A percentile compares a stretch with the other conserved stretches of the same genome.
Evolutionary conservation across 805 yeast species (phyloP).

Genomic region (Teunomyces cretensis): DNA sequence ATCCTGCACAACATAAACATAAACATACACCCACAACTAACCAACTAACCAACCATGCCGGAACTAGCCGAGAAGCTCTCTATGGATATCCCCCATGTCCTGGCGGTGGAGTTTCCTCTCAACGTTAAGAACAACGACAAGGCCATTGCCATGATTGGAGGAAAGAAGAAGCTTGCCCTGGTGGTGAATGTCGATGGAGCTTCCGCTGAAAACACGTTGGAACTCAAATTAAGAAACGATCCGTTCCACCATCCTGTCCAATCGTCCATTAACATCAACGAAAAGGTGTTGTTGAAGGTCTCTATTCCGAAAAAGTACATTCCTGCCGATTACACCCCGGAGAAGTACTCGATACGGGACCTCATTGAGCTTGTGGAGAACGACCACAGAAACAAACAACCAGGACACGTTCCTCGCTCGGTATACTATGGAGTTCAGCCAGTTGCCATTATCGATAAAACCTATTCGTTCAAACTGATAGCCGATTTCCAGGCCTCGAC

Average conservation of each 20-base stretch:
- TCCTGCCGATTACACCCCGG: constrained; percentile 32
- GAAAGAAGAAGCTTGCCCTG: constrained; percentile 41
- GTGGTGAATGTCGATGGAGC: constrained; percentile 39
- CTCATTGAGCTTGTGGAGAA: constrained; percentile 8
- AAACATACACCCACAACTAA: neutral
- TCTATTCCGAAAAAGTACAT: constrained; percentile 57
- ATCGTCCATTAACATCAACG: constrained; percentile 51
- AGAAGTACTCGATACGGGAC: constrained; percentile 43
- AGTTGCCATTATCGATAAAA: constrained; percentile 63
- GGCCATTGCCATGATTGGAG: constrained; percentile 74
- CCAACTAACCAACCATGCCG: constrained; percentile 1
- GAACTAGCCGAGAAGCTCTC: constrained; percentile 52
- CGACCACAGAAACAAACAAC: neutral
- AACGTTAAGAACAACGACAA: constrained; percentile 58
- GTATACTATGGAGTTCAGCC: constrained; percentile 51
- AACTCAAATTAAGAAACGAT: constrained; percentile 39
- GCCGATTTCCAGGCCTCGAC: constrained; percentile 82
- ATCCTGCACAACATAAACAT: neutral
- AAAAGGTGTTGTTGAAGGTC: constrained; percentile 58
- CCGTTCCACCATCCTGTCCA: constrained; percentile 62
- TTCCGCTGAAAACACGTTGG: constrained; percentile 37
- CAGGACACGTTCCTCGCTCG: constrained; percentile 2
- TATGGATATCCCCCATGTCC: constrained; percentile 70
- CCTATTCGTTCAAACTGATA: constrained; percentile 77
- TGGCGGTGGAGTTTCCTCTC: constrained; percentile 78